These are phyloP conservation scores for Papiliotrema nemorosa DNA, from an alignment of 1,284 basidiomycete species.

Conservation along the genomic window DNA sequence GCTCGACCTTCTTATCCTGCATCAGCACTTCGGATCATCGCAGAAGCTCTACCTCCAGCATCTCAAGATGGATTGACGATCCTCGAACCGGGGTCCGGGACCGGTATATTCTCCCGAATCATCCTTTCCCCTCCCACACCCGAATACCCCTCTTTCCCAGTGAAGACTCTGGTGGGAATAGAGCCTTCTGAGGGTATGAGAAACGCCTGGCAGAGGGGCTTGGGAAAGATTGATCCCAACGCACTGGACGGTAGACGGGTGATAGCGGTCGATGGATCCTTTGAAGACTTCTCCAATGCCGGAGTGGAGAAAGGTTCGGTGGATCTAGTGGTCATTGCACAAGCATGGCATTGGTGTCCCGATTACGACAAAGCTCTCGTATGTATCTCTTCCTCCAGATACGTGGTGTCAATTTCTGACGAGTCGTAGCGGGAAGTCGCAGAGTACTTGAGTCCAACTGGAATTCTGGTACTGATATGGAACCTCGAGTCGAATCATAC, in stretches of 20 bases:
- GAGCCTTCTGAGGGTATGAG: constrained; percentile 52
- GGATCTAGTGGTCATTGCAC: constrained; percentile 48
- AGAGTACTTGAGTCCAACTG: constrained; percentile 44
- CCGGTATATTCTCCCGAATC: constrained; percentile 51
- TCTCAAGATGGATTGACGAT: constrained; percentile 19
- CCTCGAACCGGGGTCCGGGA: constrained; percentile 47
- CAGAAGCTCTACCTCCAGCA: constrained; percentile 16
- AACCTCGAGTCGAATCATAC: constrained; percentile 35
- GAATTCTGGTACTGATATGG: constrained; percentile 47
- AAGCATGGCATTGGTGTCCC: constrained; percentile 49
- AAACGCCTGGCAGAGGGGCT: constrained; percentile 25
- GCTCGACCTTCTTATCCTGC: constrained; percentile 50
- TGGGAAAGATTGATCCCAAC: constrained; percentile 1
- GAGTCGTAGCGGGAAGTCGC: constrained; percentile 11
- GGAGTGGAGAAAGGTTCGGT: constrained; percentile 27
- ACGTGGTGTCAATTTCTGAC: neutral
- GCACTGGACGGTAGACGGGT: constrained; percentile 3
- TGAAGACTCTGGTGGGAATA: constrained; percentile 41
- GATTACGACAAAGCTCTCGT: constrained; percentile 44
- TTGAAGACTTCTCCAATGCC: constrained; percentile 41
- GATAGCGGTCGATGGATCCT: constrained; percentile 45
- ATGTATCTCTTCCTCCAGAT: constrained; percentile 12
- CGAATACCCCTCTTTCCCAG: constrained; percentile 34
- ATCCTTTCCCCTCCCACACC: constrained; percentile 39
- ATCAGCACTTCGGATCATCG: constrained; percentile 36